Percentiles rank a stretch among this genome's conserved stretches.
These are phyloP conservation scores for Carex parvula DNA, from an alignment of 176 grass and related monocot genomes.

Conservation along the genomic window DNA sequence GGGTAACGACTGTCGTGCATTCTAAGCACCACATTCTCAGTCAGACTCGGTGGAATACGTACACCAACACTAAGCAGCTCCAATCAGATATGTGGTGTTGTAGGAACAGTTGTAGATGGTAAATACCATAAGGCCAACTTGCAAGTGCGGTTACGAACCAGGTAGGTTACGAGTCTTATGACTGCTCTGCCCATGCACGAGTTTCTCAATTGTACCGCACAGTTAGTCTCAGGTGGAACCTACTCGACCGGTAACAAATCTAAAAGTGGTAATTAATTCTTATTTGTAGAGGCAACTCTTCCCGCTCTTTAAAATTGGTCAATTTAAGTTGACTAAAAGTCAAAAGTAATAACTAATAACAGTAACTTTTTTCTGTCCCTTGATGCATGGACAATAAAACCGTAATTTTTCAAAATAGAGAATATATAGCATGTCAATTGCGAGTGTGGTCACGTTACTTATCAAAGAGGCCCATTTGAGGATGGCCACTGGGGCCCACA, in stretches of 20 bases:
- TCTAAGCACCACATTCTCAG: not conserved
- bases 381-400: no score
- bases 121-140: not conserved
- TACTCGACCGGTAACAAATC: not conserved
- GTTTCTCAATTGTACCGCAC: not conserved
- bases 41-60: not conserved
- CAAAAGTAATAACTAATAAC: not conserved
- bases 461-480: not conserved
- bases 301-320: not conserved
- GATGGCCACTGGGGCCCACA: not conserved
- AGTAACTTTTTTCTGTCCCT: no score
- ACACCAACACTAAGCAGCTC: not conserved
- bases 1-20: conserved; percentile 12
- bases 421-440: not conserved
- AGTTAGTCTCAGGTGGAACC: not conserved
- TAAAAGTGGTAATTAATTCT: not conserved
- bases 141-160: conserved; percentile 8
- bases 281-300: not conserved
- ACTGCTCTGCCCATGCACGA: not conserved
- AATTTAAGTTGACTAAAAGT: not conserved
- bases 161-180: not conserved
- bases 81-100: not conserved
- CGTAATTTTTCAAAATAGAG: not conserved
- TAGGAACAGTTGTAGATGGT: not conserved
- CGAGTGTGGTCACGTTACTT: not conserved